These are phyloP conservation scores for Catharanthus roseus DNA, from an alignment of 257 asterid species.

Conservation along the genomic window DNA sequence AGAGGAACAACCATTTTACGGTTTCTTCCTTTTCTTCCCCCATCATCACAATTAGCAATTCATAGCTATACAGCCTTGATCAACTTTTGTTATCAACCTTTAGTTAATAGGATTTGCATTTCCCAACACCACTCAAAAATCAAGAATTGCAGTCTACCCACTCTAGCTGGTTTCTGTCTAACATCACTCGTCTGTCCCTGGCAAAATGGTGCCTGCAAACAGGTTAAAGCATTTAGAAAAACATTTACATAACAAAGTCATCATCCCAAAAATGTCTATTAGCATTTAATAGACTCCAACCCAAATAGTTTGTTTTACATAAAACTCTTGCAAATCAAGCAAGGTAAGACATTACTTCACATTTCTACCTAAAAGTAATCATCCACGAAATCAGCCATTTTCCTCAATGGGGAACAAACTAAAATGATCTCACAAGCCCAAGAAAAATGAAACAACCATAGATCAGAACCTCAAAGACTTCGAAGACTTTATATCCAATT, in stretches of 20 bases:
- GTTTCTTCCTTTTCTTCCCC: no score
- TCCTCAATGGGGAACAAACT: background rate
- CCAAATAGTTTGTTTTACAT: background rate
- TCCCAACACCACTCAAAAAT: slow-evolving; percentile 10
- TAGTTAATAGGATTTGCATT: slow-evolving; percentile 15
- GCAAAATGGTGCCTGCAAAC: slow-evolving; percentile 16
- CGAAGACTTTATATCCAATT: background rate
- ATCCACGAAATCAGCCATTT: background rate
- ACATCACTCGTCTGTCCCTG: background rate
- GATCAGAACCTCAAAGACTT: background rate
- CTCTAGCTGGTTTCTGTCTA: background rate
- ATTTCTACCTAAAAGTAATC: no score
- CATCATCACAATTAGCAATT: no score
- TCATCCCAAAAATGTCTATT: background rate
- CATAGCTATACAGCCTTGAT: no score
- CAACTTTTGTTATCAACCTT: no score
- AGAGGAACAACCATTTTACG: no score
- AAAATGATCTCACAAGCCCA: background rate
- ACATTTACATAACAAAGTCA: background rate
- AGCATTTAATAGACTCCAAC: background rate
- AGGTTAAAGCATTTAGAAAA: slow-evolving; percentile 3
- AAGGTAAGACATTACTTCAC: no score
- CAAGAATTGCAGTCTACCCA: slow-evolving; percentile 1
- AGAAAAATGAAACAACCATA: background rate
- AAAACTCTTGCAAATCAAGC: background rate